Conservation (phyloP, 768 basidiomycete species). For the Brasilioporus rufonigricans region DNA sequence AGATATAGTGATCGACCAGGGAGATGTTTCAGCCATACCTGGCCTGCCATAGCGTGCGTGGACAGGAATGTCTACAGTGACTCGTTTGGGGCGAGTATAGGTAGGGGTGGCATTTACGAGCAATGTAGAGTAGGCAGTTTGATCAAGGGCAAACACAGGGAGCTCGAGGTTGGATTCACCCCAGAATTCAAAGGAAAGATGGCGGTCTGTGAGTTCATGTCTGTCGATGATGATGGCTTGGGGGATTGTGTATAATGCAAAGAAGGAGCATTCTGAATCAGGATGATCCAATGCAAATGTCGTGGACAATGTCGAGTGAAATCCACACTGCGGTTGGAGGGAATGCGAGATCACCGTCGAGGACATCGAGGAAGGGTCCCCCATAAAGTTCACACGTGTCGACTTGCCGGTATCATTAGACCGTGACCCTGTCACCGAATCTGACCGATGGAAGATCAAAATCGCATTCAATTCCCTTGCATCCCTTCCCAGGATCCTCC, state of each 20-base stretch:
- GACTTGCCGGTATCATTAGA: not conserved
- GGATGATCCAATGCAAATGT: conserved; percentile 12
- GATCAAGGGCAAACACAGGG: conserved; percentile 38
- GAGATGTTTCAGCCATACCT: conserved; percentile 3
- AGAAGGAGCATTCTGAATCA: conserved; percentile 24
- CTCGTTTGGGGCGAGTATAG: conserved; percentile 3
- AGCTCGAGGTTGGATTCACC: conserved; percentile 43
- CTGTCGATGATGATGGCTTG: conserved; percentile 43
- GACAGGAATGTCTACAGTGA: conserved; percentile 37
- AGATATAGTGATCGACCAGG: conserved; percentile 22
- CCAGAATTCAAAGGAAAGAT: conserved; percentile 34
- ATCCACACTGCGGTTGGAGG: conserved; percentile 25
- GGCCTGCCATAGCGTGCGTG: conserved; percentile 44
- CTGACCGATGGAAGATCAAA: conserved; percentile 16
- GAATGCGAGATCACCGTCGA: conserved; percentile 14
- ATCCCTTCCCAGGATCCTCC: conserved; percentile 4
- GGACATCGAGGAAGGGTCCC: conserved; percentile 22
- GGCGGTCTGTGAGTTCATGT: conserved; percentile 39
- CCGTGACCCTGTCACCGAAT: not conserved
- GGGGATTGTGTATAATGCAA: conserved; percentile 37
- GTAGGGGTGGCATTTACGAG: conserved; percentile 29
- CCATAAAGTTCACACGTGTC: not conserved
- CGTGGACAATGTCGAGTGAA: conserved; percentile 32
- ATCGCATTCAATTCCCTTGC: conserved; percentile 12
- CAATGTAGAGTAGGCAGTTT: conserved; percentile 26